Evolutionary conservation across 257 asterid species (phyloP).

Genomic region (Salvia splendens): DNA sequence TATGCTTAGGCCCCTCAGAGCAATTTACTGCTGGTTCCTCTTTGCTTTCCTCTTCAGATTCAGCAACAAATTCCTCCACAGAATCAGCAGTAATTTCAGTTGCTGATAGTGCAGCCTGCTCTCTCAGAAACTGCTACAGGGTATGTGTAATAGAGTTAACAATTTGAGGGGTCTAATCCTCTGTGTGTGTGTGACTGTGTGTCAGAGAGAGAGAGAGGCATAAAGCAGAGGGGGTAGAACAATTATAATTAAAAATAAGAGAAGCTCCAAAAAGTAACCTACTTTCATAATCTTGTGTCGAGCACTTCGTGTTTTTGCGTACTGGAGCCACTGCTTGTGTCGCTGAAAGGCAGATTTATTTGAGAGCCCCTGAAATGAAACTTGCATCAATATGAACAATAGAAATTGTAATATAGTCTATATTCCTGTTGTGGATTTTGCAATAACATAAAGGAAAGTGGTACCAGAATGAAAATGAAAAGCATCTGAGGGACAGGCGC

Average conservation of each 20-base stretch:
- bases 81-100: slow-evolving; percentile 81
- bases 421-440: not conserved
- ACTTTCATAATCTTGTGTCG: slow-evolving; percentile 95
- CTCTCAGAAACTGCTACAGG: slow-evolving; percentile 73
- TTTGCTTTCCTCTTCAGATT: slow-evolving; percentile 57
- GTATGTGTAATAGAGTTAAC: slow-evolving; percentile 18
- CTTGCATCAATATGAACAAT: slow-evolving; percentile 22
- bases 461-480: slow-evolving; percentile 18
- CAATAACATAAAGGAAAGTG: slow-evolving; percentile 1
- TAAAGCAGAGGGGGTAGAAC: not conserved
- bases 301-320: slow-evolving; percentile 96
- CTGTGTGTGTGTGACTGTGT: not conserved
- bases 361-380: slow-evolving; percentile 69
- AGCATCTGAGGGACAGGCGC: slow-evolving; percentile 18
- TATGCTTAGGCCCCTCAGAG: slow-evolving; percentile 53
- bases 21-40: slow-evolving; percentile 51
- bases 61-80: slow-evolving; percentile 67
- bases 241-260: not conserved
- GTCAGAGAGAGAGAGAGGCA: not conserved
- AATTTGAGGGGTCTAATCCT: not conserved
- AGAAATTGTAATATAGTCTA: not conserved
- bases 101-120: slow-evolving; percentile 86
- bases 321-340: slow-evolving; percentile 91
- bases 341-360: slow-evolving; percentile 89
- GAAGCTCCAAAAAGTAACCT: slow-evolving; percentile 24